Conservation (phyloP, 2,329 filamentous ascomycete genomes). For the Pseudocercospora fijiensis region DNA sequence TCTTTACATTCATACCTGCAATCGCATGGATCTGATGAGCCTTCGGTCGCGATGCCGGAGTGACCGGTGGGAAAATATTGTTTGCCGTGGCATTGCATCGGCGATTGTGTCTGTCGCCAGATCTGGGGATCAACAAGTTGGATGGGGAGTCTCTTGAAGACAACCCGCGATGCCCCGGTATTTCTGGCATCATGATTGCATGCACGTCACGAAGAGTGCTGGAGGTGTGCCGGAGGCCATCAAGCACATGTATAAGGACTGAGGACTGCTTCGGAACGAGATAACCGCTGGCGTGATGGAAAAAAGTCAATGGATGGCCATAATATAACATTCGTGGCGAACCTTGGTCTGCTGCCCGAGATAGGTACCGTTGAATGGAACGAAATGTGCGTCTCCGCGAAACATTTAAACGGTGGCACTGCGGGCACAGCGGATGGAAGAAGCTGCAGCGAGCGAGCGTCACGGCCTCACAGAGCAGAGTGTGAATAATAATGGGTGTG, state of each 20-base stretch:
- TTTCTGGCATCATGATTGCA: neutral
- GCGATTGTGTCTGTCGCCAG: neutral
- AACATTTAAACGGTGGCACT: conserved; percentile 13
- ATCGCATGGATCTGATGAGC: neutral
- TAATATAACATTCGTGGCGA: neutral
- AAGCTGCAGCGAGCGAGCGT: conserved; percentile 10
- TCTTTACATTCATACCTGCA: neutral
- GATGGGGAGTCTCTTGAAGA: neutral
- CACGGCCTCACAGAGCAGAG: neutral
- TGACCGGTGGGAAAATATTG: neutral
- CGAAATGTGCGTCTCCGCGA: conserved; percentile 14
- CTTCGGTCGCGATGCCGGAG: neutral
- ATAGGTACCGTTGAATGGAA: neutral
- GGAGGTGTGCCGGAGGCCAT: neutral
- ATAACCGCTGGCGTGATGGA: neutral
- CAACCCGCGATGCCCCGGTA: neutral
- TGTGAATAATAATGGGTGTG: conserved; percentile 10
- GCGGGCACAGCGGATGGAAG: conserved; percentile 6
- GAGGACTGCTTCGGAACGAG: neutral
- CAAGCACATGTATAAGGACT: conserved; percentile 1
- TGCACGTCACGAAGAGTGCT: neutral
- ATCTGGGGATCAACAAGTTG: neutral
- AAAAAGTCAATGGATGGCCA: conserved; percentile 3
- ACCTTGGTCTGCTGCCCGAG: neutral
- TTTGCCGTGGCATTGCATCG: neutral